These are phyloP conservation scores for Luffa acutangula DNA, from an alignment of 306 rosid species.

Conservation along the genomic window DNA sequence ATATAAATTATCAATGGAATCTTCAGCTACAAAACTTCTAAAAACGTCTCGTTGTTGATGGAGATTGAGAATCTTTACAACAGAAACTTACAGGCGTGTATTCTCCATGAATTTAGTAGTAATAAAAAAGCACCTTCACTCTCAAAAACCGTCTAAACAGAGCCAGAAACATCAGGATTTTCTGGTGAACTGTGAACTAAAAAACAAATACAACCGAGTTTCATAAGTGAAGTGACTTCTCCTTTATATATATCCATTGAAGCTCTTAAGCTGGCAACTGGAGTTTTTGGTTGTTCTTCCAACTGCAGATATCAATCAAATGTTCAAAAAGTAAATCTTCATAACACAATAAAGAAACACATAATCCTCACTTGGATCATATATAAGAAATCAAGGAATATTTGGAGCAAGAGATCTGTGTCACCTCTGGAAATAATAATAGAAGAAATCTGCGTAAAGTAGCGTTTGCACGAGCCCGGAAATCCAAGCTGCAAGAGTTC, in stretches of 20 bases:
- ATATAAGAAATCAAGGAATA: neutral
- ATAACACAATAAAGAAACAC: neutral
- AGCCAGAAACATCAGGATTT: neutral
- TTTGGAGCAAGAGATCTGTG: neutral
- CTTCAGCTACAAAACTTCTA: neutral
- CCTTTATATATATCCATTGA: neutral
- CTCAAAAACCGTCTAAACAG: conserved; percentile 1
- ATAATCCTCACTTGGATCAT: neutral
- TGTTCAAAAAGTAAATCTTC: neutral
- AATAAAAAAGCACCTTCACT: neutral
- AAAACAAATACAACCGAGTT: conserved; percentile 2
- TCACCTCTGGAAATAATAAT: conserved; percentile 86
- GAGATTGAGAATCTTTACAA: conserved; percentile 3
- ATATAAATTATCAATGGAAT: too few species aligned
- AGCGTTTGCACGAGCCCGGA: conserved; percentile 72
- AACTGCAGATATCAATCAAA: conserved; percentile 31
- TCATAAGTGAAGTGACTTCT: neutral
- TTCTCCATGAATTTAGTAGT: neutral
- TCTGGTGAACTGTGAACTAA: neutral
- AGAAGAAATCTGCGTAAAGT: conserved; percentile 86
- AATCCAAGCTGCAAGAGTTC: conserved; percentile 63
- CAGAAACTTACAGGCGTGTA: conserved; percentile 1
- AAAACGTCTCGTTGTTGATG: neutral
- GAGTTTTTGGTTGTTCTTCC: conserved; percentile 82
- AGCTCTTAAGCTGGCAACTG: conserved; percentile 66